Evolutionary conservation across 2,329 filamentous ascomycete species (phyloP).

Genomic region (Fusarium nematophilum): DNA sequence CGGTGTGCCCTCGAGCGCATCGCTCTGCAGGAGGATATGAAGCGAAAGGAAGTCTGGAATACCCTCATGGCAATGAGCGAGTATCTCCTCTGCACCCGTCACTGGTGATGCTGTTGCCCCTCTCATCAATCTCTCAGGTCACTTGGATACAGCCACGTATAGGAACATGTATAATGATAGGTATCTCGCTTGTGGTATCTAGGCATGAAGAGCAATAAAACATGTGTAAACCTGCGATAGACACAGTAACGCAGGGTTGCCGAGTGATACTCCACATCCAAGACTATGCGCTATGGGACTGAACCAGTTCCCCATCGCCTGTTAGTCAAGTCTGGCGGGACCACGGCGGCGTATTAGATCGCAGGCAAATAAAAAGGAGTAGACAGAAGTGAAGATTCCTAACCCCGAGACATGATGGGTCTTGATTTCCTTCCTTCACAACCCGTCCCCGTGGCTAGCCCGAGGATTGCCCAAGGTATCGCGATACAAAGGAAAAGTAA

Average conservation of each 20-base stretch:
- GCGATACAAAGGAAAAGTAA: constrained; percentile 38
- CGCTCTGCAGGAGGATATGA: constrained; percentile 84
- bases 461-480: constrained; percentile 38
- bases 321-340: constrained; percentile 6
- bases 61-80: constrained; percentile 74
- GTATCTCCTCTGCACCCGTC: constrained; percentile 73
- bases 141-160: constrained; percentile 13
- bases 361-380: constrained; percentile 21
- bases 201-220: constrained; percentile 43
- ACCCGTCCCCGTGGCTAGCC: constrained; percentile 22
- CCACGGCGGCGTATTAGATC: constrained; percentile 19
- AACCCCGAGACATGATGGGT: constrained; percentile 25
- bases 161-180: constrained; percentile 30
- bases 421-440: constrained; percentile 30
- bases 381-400: constrained; percentile 30
- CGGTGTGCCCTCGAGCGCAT: constrained; percentile 87
- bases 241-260: constrained; percentile 37
- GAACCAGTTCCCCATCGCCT: constrained; percentile 22
- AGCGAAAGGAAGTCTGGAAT: constrained; percentile 82
- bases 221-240: constrained; percentile 42
- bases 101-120: constrained; percentile 66
- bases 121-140: not conserved
- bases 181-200: constrained; percentile 44
- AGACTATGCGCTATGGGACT: constrained; percentile 17
- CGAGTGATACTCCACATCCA: constrained; percentile 24